These are phyloP conservation scores for Wickerhamiella allomyrinae DNA, from an alignment of 805 yeast species.

Conservation along the genomic window DNA sequence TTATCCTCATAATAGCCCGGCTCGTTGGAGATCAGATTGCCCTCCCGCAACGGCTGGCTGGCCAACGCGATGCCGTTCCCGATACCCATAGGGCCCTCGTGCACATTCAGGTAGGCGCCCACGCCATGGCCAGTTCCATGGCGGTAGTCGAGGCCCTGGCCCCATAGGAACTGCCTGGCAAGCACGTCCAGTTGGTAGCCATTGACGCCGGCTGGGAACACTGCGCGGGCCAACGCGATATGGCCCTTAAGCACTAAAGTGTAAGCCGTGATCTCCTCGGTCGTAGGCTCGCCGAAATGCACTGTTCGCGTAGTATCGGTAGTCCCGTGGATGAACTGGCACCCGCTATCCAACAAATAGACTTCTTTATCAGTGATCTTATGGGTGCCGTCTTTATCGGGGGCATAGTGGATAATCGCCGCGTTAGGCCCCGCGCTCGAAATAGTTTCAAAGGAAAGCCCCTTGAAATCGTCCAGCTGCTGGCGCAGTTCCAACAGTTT, in stretches of 20 bases:
- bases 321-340: conserved; percentile 86
- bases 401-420: conserved; percentile 63
- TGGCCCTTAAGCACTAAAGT: conserved; percentile 88
- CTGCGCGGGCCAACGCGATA: conserved; percentile 64
- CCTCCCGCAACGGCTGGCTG: conserved; percentile 40
- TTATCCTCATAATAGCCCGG: conserved; percentile 91
- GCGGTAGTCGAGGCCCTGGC: conserved; percentile 67
- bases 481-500: conserved; percentile 35
- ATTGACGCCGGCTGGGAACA: conserved; percentile 61
- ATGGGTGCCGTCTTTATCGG: conserved; percentile 39
- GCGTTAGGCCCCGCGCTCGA: conserved; percentile 66
- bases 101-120: conserved; percentile 84
- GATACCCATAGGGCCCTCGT: conserved; percentile 86
- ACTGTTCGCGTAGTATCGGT: conserved; percentile 89
- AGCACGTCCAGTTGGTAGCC: conserved; percentile 67
- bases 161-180: conserved; percentile 75
- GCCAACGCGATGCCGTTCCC: conserved; percentile 30
- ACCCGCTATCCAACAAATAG: conserved; percentile 78
- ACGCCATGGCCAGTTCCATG: conserved; percentile 98
- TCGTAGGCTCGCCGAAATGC: conserved; percentile 46
- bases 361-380: conserved; percentile 52
- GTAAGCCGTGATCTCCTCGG: conserved; percentile 50
- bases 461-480: conserved; percentile 29
- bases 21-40: conserved; percentile 76
- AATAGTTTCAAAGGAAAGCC: conserved; percentile 60